These are phyloP conservation scores for Brassica juncea DNA, from an alignment of 345 rosid species.

Conservation along the genomic window DNA sequence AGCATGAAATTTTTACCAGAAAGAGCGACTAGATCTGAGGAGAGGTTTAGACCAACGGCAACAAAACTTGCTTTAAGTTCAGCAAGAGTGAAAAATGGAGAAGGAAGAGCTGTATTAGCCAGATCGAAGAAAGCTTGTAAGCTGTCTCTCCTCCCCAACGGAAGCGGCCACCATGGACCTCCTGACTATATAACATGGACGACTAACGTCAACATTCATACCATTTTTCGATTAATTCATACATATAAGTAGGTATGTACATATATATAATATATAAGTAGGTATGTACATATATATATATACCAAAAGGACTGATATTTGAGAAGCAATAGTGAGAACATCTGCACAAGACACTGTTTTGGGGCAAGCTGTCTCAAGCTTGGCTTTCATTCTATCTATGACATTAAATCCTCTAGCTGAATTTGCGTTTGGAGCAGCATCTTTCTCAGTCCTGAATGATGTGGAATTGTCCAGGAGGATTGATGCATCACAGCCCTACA, in stretches of 20 bases:
- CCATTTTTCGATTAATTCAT: background rate
- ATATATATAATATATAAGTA: background rate
- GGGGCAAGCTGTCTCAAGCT: conserved; percentile 50
- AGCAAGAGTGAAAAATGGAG: conserved; percentile 25
- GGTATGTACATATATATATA: background rate
- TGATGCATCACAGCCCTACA: conserved; percentile 67
- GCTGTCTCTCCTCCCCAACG: conserved; percentile 46
- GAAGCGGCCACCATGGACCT: conserved; percentile 43
- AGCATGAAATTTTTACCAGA: conserved; percentile 40
- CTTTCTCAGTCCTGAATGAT: conserved; percentile 51
- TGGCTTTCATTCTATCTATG: conserved; percentile 53
- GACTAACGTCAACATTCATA: background rate
- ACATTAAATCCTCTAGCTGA: conserved; percentile 58
- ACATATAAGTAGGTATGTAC: background rate
- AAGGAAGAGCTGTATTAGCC: conserved; percentile 41
- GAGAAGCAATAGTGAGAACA: conserved; percentile 48
- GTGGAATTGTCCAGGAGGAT: conserved; percentile 48
- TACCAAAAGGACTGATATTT: conserved; percentile 47
- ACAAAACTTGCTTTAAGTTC: conserved; percentile 28
- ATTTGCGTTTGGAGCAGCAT: conserved; percentile 51
- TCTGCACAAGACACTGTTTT: conserved; percentile 59
- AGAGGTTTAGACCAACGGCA: conserved; percentile 35
- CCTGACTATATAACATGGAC: conserved; percentile 36
- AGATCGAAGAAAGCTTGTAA: conserved; percentile 35
- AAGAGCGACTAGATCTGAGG: conserved; percentile 43